These are phyloP conservation scores for Lachnellula subtilissima DNA, from an alignment of 2,329 filamentous ascomycete species.

Conservation along the genomic window DNA sequence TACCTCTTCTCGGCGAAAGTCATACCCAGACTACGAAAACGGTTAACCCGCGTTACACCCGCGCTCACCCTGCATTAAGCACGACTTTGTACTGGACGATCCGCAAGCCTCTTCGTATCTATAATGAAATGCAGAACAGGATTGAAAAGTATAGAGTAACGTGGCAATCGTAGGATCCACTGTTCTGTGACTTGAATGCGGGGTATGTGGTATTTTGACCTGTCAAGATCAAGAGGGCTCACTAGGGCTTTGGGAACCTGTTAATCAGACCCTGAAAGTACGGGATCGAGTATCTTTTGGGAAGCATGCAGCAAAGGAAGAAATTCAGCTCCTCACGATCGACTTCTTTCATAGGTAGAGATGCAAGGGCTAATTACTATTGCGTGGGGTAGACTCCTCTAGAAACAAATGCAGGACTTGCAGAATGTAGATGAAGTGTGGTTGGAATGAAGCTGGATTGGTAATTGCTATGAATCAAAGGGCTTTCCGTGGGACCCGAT, in stretches of 20 bases:
- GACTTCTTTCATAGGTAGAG: not conserved
- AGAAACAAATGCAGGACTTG: not conserved
- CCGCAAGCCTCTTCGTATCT: not conserved
- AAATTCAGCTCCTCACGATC: not conserved
- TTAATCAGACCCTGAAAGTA: not conserved
- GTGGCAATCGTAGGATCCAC: slow-evolving; percentile 20
- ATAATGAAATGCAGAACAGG: not conserved
- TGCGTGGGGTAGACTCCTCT: not conserved
- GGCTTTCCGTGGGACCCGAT: not conserved
- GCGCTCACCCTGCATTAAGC: not conserved
- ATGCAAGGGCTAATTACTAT: not conserved
- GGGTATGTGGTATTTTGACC: slow-evolving; percentile 13
- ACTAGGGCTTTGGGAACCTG: not conserved
- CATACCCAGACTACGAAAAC: not conserved
- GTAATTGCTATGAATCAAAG: not conserved
- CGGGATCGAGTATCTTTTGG: not conserved
- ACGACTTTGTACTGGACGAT: not conserved
- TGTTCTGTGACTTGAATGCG: slow-evolving; percentile 12
- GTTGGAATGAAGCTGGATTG: not conserved
- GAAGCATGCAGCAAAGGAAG: not conserved
- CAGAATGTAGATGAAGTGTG: not conserved
- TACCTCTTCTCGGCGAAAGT: not conserved
- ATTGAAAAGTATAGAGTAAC: slow-evolving; percentile 10
- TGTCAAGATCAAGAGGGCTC: not conserved
- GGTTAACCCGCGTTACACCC: not conserved